These are phyloP conservation scores for Torulaspora delbrueckii DNA, from an alignment of 805 yeast genomes.

Conservation along the genomic window DNA sequence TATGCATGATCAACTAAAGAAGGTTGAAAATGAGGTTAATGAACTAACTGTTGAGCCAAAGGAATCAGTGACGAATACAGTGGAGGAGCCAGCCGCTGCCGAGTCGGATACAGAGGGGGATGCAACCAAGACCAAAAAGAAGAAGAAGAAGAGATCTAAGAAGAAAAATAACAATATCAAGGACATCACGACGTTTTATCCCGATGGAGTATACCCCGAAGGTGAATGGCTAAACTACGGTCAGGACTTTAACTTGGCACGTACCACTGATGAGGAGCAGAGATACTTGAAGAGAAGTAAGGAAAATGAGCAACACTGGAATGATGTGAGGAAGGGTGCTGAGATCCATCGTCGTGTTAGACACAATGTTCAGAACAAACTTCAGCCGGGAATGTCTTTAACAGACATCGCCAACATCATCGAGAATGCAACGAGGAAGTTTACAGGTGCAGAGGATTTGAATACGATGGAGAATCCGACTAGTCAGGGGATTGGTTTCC, in stretches of 20 bases:
- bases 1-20: not conserved
- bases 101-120: conserved; percentile 1
- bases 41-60: not conserved
- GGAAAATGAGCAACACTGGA: conserved; percentile 57
- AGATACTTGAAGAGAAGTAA: conserved; percentile 60
- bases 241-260: conserved; percentile 53
- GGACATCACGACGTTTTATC: conserved; percentile 62
- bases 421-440: conserved; percentile 76
- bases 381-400: conserved; percentile 90
- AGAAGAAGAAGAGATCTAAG: conserved; percentile 55
- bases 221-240: conserved; percentile 84
- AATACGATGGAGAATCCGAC: conserved; percentile 39
- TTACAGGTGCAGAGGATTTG: conserved; percentile 58
- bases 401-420: conserved; percentile 84
- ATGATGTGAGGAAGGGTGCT: conserved; percentile 91
- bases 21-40: not conserved
- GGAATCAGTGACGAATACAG: not conserved
- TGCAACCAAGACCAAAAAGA: conserved; percentile 7
- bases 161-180: conserved; percentile 51
- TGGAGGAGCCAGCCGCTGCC: not conserved
- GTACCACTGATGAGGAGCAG: conserved; percentile 84
- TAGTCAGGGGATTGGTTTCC: conserved; percentile 90
- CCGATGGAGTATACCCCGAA: conserved; percentile 73
- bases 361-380: conserved; percentile 62
- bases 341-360: conserved; percentile 93